phyloP scores from a whole-genome alignment of 352 stramenopile species.

The Globisporangium paroecandrum region DNA sequence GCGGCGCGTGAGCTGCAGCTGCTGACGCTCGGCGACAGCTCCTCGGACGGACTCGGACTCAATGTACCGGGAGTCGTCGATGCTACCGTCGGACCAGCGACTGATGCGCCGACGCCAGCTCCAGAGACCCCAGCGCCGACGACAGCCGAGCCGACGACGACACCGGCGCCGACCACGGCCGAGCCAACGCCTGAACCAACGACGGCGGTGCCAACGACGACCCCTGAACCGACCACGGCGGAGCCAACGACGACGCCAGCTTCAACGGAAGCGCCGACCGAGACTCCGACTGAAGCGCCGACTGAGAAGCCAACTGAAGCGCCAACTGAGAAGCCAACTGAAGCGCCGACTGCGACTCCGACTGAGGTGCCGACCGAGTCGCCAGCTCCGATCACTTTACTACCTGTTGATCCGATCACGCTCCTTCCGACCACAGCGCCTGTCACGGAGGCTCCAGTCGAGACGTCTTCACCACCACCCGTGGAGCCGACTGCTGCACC shows the following conservation, averaged over 20 bases:
- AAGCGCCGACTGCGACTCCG: conserved; percentile 6
- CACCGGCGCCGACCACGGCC: not conserved
- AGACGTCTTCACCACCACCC: not conserved
- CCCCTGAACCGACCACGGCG: not conserved
- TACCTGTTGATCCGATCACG: conserved; percentile 9
- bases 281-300: not conserved
- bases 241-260: conserved; percentile 4
- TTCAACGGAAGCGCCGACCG: conserved; percentile 11
- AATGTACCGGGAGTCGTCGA: not conserved
- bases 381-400: not conserved
- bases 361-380: conserved; percentile 10
- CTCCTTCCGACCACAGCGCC: conserved; percentile 14
- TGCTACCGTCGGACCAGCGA: conserved; percentile 1
- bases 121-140: conserved; percentile 1
- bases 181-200: not conserved
- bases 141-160: not conserved
- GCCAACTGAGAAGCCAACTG: conserved; percentile 3
- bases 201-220: not conserved
- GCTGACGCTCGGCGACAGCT: not conserved
- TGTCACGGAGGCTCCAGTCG: not conserved
- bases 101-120: not conserved
- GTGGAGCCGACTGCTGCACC: conserved; percentile 6
- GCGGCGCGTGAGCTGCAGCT: conserved; percentile 7
- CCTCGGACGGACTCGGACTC: not conserved
- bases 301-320: conserved; percentile 9